These are phyloP conservation scores for Guillardia theta DNA, from an alignment of 78 protist genomes.

Conservation along the genomic window DNA sequence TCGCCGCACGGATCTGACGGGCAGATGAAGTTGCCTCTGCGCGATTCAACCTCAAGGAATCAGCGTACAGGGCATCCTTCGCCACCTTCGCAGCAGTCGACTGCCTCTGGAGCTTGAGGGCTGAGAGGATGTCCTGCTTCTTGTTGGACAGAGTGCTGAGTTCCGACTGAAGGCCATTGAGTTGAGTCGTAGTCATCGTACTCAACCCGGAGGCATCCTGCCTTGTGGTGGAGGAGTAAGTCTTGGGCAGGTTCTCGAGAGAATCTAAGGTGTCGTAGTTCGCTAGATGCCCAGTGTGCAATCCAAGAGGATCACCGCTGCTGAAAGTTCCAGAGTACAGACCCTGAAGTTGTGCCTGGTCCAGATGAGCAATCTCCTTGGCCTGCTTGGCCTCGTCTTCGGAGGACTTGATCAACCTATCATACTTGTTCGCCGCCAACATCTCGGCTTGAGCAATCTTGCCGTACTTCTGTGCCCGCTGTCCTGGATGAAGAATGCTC, in stretches of 20 bases:
- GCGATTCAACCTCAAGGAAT: neutral
- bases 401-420: neutral
- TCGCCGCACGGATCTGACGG: neutral
- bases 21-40: neutral
- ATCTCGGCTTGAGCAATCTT: neutral
- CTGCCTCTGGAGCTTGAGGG: neutral
- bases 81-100: neutral
- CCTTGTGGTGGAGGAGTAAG: neutral
- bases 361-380: neutral
- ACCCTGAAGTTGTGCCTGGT: neutral
- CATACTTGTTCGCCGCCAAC: neutral
- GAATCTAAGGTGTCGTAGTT: neutral
- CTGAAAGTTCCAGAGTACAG: neutral
- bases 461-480: neutral
- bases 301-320: constrained; percentile 7
- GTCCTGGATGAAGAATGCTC: too few relatives aligned
- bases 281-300: neutral
- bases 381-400: neutral
- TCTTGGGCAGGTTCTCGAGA: neutral
- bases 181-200: neutral
- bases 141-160: neutral
- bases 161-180: neutral
- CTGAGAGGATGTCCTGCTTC: neutral
- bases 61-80: neutral
- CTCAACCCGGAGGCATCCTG: neutral